phyloP scores from a whole-genome alignment of 2,329 filamentous ascomycete species.

The Clarireedia paspali region DNA sequence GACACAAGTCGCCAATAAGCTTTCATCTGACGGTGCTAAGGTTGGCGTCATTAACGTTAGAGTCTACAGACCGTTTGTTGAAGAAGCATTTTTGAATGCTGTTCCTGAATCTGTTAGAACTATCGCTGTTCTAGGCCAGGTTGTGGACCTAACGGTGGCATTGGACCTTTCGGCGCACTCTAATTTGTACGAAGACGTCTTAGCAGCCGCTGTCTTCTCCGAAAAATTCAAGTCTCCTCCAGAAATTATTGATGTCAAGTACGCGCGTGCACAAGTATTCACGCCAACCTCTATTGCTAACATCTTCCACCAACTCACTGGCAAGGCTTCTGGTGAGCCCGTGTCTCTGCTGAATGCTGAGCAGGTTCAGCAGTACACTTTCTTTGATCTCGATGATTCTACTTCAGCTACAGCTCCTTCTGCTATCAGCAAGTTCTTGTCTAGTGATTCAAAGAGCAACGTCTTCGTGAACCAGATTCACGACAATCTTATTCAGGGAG shows the following conservation, averaged over 20 bases:
- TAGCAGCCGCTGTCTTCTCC: slow-evolving; percentile 77
- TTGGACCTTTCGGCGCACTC: slow-evolving; percentile 72
- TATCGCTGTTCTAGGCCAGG: slow-evolving; percentile 84
- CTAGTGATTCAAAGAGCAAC: slow-evolving; percentile 62
- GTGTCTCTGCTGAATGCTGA: slow-evolving; percentile 43
- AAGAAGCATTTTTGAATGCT: slow-evolving; percentile 82
- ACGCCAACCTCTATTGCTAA: slow-evolving; percentile 47
- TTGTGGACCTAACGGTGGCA: slow-evolving; percentile 64
- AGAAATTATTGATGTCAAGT: slow-evolving; percentile 77
- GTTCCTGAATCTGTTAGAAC: slow-evolving; percentile 69
- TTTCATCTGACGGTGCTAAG: slow-evolving; percentile 66
- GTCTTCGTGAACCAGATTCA: slow-evolving; percentile 54
- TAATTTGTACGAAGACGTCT: slow-evolving; percentile 83
- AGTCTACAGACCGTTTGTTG: slow-evolving; percentile 89
- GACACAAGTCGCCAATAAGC: slow-evolving; percentile 66
- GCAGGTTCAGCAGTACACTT: slow-evolving; percentile 74
- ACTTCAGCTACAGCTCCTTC: slow-evolving; percentile 56
- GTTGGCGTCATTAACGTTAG: slow-evolving; percentile 87
- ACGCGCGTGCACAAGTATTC: slow-evolving; percentile 58
- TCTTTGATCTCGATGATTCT: slow-evolving; percentile 86
- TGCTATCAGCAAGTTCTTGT: slow-evolving; percentile 51
- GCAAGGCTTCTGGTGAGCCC: slow-evolving; percentile 32
- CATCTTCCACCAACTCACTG: slow-evolving; percentile 42
- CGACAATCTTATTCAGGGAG: slow-evolving; percentile 65
- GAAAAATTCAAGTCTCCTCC: slow-evolving; percentile 56